Evolutionary conservation across 208 protist genomes (phyloP), one percentile per base, ranked within the genome.

Genomic region (Wallacemonas collosoma): DNA sequence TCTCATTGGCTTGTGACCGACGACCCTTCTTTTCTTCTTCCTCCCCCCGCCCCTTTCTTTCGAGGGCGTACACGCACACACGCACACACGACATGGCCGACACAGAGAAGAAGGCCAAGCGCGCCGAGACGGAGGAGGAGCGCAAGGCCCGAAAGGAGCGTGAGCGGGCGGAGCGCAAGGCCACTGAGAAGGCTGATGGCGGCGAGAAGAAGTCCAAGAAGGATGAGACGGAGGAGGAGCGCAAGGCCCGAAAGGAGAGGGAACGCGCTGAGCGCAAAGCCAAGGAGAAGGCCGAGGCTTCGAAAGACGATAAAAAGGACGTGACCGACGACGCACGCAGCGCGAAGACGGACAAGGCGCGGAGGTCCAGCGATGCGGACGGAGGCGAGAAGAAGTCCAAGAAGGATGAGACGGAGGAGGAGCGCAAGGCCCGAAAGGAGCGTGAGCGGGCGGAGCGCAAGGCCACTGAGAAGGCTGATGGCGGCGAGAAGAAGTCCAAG

Each of bases 371-470:
- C 4, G 71, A 75, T 26, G 36, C 57, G 6, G 71, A 75, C 9
- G 36, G 8, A 5, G 67, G 71, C 4, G 68, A 68, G 17, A 62
- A 44, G 43, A 68, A 75, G 56, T 62, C n/a, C n/a, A n/a, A n/a
- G n/a, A n/a, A n/a, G n/a, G n/a, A n/a, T n/a, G 91, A 96, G 56
- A 89, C 88, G 0, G 87, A 95, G 56, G 91, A 95, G 68, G 88
- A 93, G 65, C 82, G 88, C 1, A 77, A 79, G 1, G 77, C 79
- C 2, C 85, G 91, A 44, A 92, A 94, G 68, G 85, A 93, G 68
- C 72, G 72, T 8, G 87, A 90, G 67, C 71, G 79, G 0, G 81
- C 77, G 1, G 78, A 81, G 75, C 75, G 55, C n/a, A 66, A 73
- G 53, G 41, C 38, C 8, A 45, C 14, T 3, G 71, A 75, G 44